Conservation (phyloP, 306 rosid genomes). For the Ceratonia siliqua region DNA sequence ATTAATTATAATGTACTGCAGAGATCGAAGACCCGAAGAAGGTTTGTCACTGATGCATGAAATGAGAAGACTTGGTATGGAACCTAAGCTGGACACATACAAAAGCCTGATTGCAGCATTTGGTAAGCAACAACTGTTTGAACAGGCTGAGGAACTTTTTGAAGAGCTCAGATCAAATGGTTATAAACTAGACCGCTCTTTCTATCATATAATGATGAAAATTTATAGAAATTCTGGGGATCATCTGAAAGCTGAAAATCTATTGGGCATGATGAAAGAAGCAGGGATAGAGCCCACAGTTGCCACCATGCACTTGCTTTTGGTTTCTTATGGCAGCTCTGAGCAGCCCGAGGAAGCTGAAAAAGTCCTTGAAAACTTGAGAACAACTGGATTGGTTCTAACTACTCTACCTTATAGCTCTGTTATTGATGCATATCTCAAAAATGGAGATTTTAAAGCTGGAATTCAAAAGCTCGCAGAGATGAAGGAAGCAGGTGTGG, state of each 20-base stretch:
- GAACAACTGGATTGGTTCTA: conserved; percentile 52
- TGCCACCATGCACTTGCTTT: conserved; percentile 95
- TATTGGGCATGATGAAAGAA: conserved; percentile 76
- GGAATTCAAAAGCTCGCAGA: conserved; percentile 72
- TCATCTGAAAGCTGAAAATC: conserved; percentile 75
- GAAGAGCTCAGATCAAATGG: conserved; percentile 78
- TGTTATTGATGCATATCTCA: conserved; percentile 81
- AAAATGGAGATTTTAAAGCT: conserved; percentile 58
- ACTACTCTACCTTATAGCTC: conserved; percentile 89
- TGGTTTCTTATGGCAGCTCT: conserved; percentile 87
- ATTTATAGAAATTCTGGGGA: conserved; percentile 77
- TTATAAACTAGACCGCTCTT: conserved; percentile 75
- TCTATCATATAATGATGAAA: conserved; percentile 92
- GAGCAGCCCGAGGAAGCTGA: conserved; percentile 94
- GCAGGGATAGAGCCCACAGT: conserved; percentile 80
- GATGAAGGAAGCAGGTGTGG: conserved; percentile 71
- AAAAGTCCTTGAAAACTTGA: conserved; percentile 77
- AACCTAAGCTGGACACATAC: conserved; percentile 81
- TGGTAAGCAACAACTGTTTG: conserved; percentile 63
- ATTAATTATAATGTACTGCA: conserved; percentile 82
- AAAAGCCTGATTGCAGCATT: conserved; percentile 90
- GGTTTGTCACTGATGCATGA: conserved; percentile 79
- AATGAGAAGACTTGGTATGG: conserved; percentile 74
- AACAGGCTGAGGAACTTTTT: conserved; percentile 88
- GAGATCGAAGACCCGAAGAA: conserved; percentile 85